Base-by-base conservation (phyloP, 2,329 filamentous ascomycete genomes). In the Colletotrichum spinosum region DNA sequence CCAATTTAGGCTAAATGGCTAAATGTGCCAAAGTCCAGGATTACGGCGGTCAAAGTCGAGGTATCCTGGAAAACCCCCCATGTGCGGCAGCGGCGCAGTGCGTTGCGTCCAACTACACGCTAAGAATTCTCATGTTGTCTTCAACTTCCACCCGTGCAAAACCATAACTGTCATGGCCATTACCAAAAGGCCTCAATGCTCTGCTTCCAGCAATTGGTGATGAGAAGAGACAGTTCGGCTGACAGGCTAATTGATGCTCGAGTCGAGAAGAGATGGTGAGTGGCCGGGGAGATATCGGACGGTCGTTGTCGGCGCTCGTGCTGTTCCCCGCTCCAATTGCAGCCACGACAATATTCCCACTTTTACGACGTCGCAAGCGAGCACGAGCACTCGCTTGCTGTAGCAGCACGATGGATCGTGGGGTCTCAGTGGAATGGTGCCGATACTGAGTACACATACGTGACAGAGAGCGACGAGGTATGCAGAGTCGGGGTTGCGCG, bases 1-100 rank as follows among this genome's bases (percentile, higher is more conserved):
- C 62, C 62, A 38, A 49, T 17, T 62, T 11, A 53, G 62, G 58
- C 58, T 65, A 65, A 65, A 65, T 63, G 58, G 58, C 11, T 56
- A 45, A 54, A 62, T 62, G 25, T 42, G 42, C 17, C 17, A 62
- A 33, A 51, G 38, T 15, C 56, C 54, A 51, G 57, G 56, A 44
- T 42, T 15, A 41, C 48, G 44, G 49, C 12, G 48, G 38, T 33
- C 55, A 60, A 34, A 15, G 44, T 50, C 39, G 52, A 46, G 39
- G 41, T 42, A 55, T 33, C 62, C 46, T 61, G 51, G 51, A 41
- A 9, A 34, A 12, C 55, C 35, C 38, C 34, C 55, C 39, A 49
- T 56, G 52, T 39, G 58, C 50, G 62, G 58, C 37, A 38, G 58
- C 52, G 52, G 51, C 50, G 62, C 15, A 55, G 45, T 41, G 25